Percentiles rank a stretch among this genome's conserved stretches.
Conservation (phyloP, 768 basidiomycete genomes). For the Tubosaeta brunneosetosa region DNA sequence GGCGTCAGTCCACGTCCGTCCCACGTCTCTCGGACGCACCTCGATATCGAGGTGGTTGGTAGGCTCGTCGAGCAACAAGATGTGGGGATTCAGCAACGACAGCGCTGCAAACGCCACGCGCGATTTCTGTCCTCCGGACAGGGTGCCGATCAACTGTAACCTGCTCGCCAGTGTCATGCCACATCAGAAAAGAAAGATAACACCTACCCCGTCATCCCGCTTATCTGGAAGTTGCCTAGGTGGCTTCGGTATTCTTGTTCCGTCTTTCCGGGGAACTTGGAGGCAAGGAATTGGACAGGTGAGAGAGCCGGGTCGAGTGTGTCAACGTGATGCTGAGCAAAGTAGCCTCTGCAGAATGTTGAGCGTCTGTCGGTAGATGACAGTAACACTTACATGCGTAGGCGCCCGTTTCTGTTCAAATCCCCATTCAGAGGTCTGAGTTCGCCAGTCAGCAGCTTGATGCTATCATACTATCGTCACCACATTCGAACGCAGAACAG, state of each 20-base stretch:
- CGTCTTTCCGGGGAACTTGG: constrained; percentile 87
- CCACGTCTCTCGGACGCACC: constrained; percentile 34
- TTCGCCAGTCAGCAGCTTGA: constrained; percentile 58
- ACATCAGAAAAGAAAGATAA: constrained; percentile 1
- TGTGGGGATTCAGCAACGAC: constrained; percentile 85
- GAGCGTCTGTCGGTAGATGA: constrained; percentile 1
- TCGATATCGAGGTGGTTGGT: constrained; percentile 97
- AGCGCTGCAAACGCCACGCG: constrained; percentile 89
- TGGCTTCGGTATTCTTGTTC: constrained; percentile 97
- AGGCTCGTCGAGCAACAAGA: constrained; percentile 93
- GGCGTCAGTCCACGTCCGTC: neutral
- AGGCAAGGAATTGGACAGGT: constrained; percentile 92
- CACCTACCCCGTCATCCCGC: constrained; percentile 85
- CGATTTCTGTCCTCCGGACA: constrained; percentile 94
- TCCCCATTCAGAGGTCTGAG: constrained; percentile 49
- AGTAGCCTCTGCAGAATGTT: constrained; percentile 60
- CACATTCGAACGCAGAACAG: neutral
- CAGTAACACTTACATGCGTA: constrained; percentile 65
- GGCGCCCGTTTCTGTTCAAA: constrained; percentile 84
- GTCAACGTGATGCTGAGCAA: constrained; percentile 96
- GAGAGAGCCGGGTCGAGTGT: constrained; percentile 77
- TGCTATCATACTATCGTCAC: constrained; percentile 41
- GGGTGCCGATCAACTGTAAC: constrained; percentile 83
- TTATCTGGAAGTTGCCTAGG: constrained; percentile 96
- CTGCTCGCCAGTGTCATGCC: constrained; percentile 30